Evolutionary conservation across 2,329 filamentous ascomycete genomes (phyloP).

Genomic region (Hypomyces rosellus): DNA sequence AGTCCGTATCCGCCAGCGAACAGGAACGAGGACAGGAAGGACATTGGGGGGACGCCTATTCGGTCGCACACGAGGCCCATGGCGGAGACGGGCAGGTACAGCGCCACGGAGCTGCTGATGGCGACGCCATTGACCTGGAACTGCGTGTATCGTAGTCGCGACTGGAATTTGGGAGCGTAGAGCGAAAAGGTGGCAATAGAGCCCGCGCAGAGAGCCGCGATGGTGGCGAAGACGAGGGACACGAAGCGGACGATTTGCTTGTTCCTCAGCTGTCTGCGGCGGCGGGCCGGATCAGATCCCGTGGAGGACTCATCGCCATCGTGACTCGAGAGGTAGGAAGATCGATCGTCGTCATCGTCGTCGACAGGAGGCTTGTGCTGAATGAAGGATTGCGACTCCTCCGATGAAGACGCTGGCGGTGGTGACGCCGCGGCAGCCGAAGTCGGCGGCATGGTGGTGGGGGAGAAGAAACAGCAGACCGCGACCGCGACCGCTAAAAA

Average conservation of each 20-base stretch:
- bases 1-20: conserved; percentile 79
- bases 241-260: conserved; percentile 34
- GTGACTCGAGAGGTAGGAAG: conserved; percentile 16
- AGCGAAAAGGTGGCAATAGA: conserved; percentile 91
- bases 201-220: conserved; percentile 69
- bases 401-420: neutral
- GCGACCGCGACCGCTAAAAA: neutral
- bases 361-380: neutral
- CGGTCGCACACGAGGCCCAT: conserved; percentile 92
- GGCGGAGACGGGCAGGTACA: conserved; percentile 87
- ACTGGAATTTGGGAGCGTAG: conserved; percentile 86
- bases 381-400: conserved; percentile 4
- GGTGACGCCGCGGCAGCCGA: neutral
- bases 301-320: conserved; percentile 8
- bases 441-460: conserved; percentile 7
- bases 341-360: conserved; percentile 18
- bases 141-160: conserved; percentile 79
- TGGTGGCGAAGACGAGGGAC: conserved; percentile 49
- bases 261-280: conserved; percentile 19
- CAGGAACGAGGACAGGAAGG: conserved; percentile 62
- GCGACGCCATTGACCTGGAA: conserved; percentile 86
- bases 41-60: conserved; percentile 70
- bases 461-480: neutral
- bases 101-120: conserved; percentile 77
- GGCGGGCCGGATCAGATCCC: conserved; percentile 9